Percentiles rank a stretch among this genome's conserved stretches.
Conservation (phyloP, 1,139 yeast species). For the Taphrina populina region DNA sequence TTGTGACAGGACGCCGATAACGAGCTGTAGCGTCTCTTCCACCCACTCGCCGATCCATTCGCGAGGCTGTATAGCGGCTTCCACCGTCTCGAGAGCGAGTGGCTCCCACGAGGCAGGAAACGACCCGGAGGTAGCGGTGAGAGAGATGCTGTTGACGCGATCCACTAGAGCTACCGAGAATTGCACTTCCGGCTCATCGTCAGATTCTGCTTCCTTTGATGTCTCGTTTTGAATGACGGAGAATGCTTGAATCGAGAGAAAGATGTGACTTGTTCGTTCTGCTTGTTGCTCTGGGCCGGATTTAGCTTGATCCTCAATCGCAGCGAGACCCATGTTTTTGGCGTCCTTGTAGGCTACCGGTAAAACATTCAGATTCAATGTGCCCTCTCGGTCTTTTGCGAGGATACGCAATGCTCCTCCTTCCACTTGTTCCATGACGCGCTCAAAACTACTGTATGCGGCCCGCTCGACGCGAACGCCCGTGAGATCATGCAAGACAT, state of each 20-base stretch:
- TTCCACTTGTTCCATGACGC: slow-evolving; percentile 89
- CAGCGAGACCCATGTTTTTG: slow-evolving; percentile 15
- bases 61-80: slow-evolving; percentile 57
- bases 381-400: slow-evolving; percentile 18
- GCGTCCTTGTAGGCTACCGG: slow-evolving; percentile 9
- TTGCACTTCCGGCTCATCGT: slow-evolving; percentile 38
- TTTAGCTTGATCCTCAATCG: slow-evolving; percentile 12
- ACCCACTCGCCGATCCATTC: slow-evolving; percentile 97
- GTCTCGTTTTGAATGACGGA: slow-evolving; percentile 39
- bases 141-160: slow-evolving; percentile 69
- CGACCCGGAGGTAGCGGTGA: slow-evolving; percentile 78
- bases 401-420: slow-evolving; percentile 43
- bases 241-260: slow-evolving; percentile 14
- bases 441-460: slow-evolving; percentile 67
- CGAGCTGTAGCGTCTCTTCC: slow-evolving; percentile 71
- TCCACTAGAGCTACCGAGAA: slow-evolving; percentile 76
- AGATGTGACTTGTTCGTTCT: slow-evolving; percentile 5
- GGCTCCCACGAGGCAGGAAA: slow-evolving; percentile 86
- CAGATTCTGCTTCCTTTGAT: slow-evolving; percentile 39
- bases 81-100: slow-evolving; percentile 59
- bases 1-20: slow-evolving; percentile 85
- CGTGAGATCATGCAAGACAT: slow-evolving; percentile 78
- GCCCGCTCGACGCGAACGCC: slow-evolving; percentile 66
- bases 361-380: slow-evolving; percentile 1
- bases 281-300: slow-evolving; percentile 1